A percentile compares a stretch with the other conserved stretches of the same genome.
Conservation (phyloP, 2,329 filamentous ascomycete genomes). For the Furcasterigmium furcatum region DNA sequence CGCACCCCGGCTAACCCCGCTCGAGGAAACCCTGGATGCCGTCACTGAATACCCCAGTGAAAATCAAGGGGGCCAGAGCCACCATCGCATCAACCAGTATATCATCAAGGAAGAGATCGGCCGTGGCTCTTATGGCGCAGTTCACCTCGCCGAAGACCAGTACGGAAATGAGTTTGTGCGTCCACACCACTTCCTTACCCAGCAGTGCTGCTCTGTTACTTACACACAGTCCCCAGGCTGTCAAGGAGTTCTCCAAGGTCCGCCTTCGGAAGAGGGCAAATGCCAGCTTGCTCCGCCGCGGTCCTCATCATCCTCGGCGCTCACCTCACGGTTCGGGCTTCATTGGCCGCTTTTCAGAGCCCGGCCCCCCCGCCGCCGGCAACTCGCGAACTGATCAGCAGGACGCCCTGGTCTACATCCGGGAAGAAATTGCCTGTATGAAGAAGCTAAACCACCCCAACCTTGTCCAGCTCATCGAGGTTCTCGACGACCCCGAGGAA, state of each 20-base stretch:
- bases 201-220: slow-evolving; percentile 11
- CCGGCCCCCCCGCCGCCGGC: background rate
- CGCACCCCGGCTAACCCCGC: background rate
- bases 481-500: slow-evolving; percentile 90
- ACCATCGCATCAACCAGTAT: slow-evolving; percentile 94
- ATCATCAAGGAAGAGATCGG: slow-evolving; percentile 92
- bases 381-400: slow-evolving; percentile 46
- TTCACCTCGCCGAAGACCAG: slow-evolving; percentile 87
- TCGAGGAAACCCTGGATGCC: slow-evolving; percentile 88
- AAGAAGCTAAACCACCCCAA: slow-evolving; percentile 97
- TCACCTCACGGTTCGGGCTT: slow-evolving; percentile 21
- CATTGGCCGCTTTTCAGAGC: slow-evolving; percentile 18
- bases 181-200: slow-evolving; percentile 4
- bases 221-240: slow-evolving; percentile 62
- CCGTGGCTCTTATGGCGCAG: slow-evolving; percentile 91
- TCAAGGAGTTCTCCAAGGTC: slow-evolving; percentile 97
- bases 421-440: slow-evolving; percentile 97
- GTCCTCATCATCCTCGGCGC: slow-evolving; percentile 42
- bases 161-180: slow-evolving; percentile 90
- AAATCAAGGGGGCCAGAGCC: slow-evolving; percentile 73
- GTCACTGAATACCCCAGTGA: slow-evolving; percentile 83
- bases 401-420: slow-evolving; percentile 79
- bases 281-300: slow-evolving; percentile 72
- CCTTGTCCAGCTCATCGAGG: slow-evolving; percentile 88
- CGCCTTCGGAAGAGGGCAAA: slow-evolving; percentile 86